Conservation (phyloP, 805 yeast species). For the Monosporozyma servazzii region DNA sequence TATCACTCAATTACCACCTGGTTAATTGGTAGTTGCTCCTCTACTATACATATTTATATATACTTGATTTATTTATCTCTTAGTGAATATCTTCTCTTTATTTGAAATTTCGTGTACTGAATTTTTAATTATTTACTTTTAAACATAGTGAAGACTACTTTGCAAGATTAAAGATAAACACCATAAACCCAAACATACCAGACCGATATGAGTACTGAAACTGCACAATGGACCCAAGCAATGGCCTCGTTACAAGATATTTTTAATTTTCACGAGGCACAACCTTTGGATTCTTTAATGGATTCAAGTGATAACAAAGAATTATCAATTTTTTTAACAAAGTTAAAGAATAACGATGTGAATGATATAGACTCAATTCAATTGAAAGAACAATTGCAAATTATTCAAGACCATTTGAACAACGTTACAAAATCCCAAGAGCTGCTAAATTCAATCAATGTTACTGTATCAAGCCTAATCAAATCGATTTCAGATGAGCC, state of each 20-base stretch:
- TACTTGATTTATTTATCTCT: not conserved
- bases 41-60: not conserved
- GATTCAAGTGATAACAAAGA: not conserved
- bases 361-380: conserved; percentile 32
- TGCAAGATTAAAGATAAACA: not conserved
- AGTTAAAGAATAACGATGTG: conserved; percentile 22
- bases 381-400: conserved; percentile 33
- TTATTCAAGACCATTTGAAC: conserved; percentile 43
- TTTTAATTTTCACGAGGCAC: conserved; percentile 48
- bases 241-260: conserved; percentile 60
- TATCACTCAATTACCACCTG: conserved; percentile 88
- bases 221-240: conserved; percentile 53
- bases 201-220: not conserved
- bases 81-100: not conserved
- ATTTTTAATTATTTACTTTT: not conserved
- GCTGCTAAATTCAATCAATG: conserved; percentile 33
- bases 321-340: conserved; percentile 39
- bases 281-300: not conserved
- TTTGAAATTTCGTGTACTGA: not conserved
- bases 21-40: conserved; percentile 36
- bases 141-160: too few species aligned
- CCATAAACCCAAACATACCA: not conserved
- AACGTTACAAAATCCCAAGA: conserved; percentile 46
- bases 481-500: not conserved
- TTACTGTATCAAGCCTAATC: conserved; percentile 42